Base-by-base conservation (phyloP, 176 grass and related monocot species). In the Hsuehochloa calcarea region DNA sequence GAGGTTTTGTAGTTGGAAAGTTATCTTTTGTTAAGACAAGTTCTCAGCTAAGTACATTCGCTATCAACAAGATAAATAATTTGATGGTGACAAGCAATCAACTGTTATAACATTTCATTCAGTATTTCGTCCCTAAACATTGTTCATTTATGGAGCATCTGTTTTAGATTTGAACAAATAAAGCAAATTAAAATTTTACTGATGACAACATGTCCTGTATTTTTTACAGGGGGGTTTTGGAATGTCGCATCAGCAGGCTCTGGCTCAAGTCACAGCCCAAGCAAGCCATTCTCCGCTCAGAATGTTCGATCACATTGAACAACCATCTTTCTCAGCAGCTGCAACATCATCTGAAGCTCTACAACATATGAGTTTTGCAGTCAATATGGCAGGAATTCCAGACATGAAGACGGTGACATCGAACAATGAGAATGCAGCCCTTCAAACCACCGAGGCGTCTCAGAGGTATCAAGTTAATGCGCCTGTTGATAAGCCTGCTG, bases 401-500 rank as follows among this genome's bases (percentile, higher is more conserved):
- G 88, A 82, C 12, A 87, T 90, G 82, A 27, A 31, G 6, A 68
- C 23, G 37, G 68, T 41, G 59, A 51, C 79, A 85, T 43, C 79
- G 55, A 90, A 87, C 71, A 91, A 86, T 84, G 58, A 88, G 17
- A 89, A 60, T 87, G 12, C 74, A 83, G 45, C 68, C 44, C 87
- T 91, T 58, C 83, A 97, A 78, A 65, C 86, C 40, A 65, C 79
- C 78, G 86, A 85, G 72, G 78, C 69, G 1, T 86, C 86, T 84
- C 87, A 90, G 74, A 87, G 89, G 74, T 87, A 92, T 44, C 92
- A 89, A 70, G 65, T 90, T 84, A 87, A 87, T 56, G 83, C 87
- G 11, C 56, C 84, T 81, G 89, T 94, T 59, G 95, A 97, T 80
- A 97, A 97, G 71, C 95, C 95, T 47, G 92, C 92, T 12, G 90